phyloP scores from a whole-genome alignment of 1,284 basidiomycete genomes.

The Hypsizygus ulmarius region DNA sequence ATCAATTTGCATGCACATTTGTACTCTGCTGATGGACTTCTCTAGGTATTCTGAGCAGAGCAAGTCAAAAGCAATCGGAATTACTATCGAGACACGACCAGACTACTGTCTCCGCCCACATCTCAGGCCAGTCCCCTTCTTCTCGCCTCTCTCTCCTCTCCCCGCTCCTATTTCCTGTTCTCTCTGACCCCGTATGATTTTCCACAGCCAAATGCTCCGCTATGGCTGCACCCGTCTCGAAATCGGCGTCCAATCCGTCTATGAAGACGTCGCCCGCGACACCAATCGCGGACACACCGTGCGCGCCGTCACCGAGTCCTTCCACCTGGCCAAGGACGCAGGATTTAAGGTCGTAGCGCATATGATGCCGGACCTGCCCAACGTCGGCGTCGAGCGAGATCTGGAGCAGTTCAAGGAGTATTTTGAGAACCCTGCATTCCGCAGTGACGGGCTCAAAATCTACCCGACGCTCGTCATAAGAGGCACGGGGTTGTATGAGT shows the following conservation, averaged over 20 bases:
- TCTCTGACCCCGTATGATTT: no score
- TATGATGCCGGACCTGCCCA: constrained; percentile 98
- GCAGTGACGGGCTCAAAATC: constrained; percentile 97
- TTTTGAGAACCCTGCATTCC: constrained; percentile 97
- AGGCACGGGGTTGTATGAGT: constrained; percentile 95
- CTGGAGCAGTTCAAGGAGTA: constrained; percentile 99
- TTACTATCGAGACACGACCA: constrained; percentile 98
- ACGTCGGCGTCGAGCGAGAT: constrained; percentile 96
- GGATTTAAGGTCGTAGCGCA: constrained; percentile 99
- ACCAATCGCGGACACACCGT: constrained; percentile 99
- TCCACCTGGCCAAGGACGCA: constrained; percentile 98
- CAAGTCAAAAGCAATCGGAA: constrained; percentile 98
- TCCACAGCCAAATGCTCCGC: constrained; percentile 97
- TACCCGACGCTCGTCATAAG: constrained; percentile 98
- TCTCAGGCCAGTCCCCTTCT: constrained; percentile 56
- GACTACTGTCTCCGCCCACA: constrained; percentile 98
- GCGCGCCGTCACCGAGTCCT: constrained; percentile 94
- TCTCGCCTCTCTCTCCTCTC: neutral
- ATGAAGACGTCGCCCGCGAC: constrained; percentile 98
- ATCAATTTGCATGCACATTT: neutral
- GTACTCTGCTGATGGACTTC: constrained; percentile 2
- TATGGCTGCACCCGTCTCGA: constrained; percentile 98
- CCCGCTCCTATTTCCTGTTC: no score
- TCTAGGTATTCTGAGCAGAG: constrained; percentile 92
- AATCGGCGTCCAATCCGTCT: constrained; percentile 98